phyloP scores from a whole-genome alignment of 2,329 filamentous ascomycete genomes.

The Rasamsonia emersonii region DNA sequence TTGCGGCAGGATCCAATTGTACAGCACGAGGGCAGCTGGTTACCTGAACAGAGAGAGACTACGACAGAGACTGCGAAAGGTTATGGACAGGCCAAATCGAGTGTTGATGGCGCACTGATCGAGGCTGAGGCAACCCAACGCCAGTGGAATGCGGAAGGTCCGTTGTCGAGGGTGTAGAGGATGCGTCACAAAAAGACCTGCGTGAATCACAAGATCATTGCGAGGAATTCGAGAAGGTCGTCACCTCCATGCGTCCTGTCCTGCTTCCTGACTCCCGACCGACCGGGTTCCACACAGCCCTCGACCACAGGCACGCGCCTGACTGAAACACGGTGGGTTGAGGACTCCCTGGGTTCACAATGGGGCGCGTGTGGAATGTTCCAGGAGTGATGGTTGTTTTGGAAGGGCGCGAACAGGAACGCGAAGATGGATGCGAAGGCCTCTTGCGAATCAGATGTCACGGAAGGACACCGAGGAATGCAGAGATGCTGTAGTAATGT shows the following conservation, averaged over 20 bases:
- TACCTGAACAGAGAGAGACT: no score
- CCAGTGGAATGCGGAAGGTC: slow-evolving; percentile 20
- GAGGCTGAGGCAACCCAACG: slow-evolving; percentile 8
- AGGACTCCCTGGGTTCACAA: neutral
- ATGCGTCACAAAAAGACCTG: slow-evolving; percentile 14
- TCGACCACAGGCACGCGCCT: slow-evolving; percentile 10
- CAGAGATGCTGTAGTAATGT: neutral
- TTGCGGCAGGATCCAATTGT: slow-evolving; percentile 6
- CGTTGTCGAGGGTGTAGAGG: slow-evolving; percentile 11
- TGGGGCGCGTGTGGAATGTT: slow-evolving; percentile 7
- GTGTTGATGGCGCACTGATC: slow-evolving; percentile 1
- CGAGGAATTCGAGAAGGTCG: slow-evolving; percentile 12
- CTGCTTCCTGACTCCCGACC: slow-evolving; percentile 4
- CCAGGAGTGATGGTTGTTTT: slow-evolving; percentile 2
- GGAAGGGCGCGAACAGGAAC: neutral
- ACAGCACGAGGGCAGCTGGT: no score
- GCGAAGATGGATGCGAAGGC: neutral
- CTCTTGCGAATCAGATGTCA: no score
- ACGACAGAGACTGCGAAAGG: no score
- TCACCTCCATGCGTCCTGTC: slow-evolving; percentile 10
- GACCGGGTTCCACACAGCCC: no score
- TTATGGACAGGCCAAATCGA: no score
- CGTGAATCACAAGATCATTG: slow-evolving; percentile 22
- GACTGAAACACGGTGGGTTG: slow-evolving; percentile 9
- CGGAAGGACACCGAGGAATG: no score